phyloP scores from a whole-genome alignment of 2,329 filamentous ascomycete species.

The Ophiocordyceps camponoti-saundersi region DNA sequence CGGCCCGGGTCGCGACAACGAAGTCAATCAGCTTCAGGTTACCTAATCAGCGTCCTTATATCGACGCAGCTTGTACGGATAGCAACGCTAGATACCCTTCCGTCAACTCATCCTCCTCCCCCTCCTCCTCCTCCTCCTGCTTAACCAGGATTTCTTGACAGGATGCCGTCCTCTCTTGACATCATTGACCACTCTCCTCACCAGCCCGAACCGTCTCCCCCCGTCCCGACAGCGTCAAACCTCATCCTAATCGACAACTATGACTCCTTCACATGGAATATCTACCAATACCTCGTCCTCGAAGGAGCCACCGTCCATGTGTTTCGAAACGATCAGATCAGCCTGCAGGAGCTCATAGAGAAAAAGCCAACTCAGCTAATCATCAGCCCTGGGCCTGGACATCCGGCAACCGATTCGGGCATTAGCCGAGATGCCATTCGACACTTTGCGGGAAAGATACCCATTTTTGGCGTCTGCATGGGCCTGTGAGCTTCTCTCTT shows the following conservation, averaged over 20 bases:
- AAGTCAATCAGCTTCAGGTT: background rate
- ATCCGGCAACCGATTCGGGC: conserved; percentile 80
- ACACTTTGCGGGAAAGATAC: conserved; percentile 86
- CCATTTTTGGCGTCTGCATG: conserved; percentile 96
- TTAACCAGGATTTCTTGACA: too few species aligned
- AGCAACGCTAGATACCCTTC: too few species aligned
- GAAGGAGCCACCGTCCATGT: conserved; percentile 86
- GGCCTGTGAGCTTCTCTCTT: conserved; percentile 50
- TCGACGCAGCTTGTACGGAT: too few species aligned
- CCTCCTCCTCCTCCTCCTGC: too few species aligned
- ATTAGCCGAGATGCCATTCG: conserved; percentile 83
- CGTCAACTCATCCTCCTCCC: too few species aligned
- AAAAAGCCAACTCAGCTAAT: conserved; percentile 86
- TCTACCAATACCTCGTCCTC: conserved; percentile 95
- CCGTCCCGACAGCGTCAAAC: conserved; percentile 68
- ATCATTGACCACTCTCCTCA: conserved; percentile 72
- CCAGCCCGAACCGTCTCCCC: conserved; percentile 57
- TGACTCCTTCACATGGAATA: conserved; percentile 98
- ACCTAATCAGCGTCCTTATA: too few species aligned
- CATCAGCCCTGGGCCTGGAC: conserved; percentile 86
- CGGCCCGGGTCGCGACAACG: background rate
- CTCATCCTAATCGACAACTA: conserved; percentile 97
- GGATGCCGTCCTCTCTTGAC: conserved; percentile 27
- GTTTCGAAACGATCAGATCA: conserved; percentile 81
- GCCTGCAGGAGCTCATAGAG: conserved; percentile 64